A percentile compares a stretch with the other conserved stretches of the same genome.
Conservation (phyloP, 2,329 filamentous ascomycete species). For the Aureobasidium mangrovei region DNA sequence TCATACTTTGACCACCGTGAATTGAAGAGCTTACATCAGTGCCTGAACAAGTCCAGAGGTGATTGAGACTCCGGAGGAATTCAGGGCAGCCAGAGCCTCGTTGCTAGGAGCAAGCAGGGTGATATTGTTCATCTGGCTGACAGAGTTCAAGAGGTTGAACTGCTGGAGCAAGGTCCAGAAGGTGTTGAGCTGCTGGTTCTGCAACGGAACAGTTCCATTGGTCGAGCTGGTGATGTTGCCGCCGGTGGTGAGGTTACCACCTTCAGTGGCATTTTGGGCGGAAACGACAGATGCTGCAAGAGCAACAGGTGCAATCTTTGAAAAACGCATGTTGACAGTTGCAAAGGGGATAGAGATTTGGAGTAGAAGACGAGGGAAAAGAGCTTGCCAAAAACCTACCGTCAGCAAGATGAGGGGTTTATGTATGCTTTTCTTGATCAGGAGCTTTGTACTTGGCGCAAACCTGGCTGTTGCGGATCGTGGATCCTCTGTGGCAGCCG, state of each 20-base stretch:
- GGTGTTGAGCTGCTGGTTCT: slow-evolving; percentile 6
- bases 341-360: background rate
- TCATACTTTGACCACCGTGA: background rate
- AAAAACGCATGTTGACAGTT: slow-evolving; percentile 5
- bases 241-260: slow-evolving; percentile 9
- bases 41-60: slow-evolving; percentile 32
- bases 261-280: slow-evolving; percentile 5
- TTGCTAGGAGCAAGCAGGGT: slow-evolving; percentile 53
- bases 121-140: slow-evolving; percentile 36
- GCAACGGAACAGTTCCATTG: background rate
- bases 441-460: slow-evolving; percentile 4
- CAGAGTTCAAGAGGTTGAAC: background rate
- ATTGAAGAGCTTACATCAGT: slow-evolving; percentile 30
- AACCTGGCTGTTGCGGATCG: slow-evolving; percentile 8
- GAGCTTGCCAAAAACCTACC: background rate
- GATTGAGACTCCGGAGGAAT: slow-evolving; percentile 26
- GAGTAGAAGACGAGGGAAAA: background rate
- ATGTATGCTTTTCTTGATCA: slow-evolving; percentile 1
- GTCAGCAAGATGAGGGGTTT: slow-evolving; percentile 5
- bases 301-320: slow-evolving; percentile 4
- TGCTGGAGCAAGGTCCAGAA: slow-evolving; percentile 5
- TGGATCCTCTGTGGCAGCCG: background rate
- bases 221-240: background rate
- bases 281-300: slow-evolving; percentile 11
- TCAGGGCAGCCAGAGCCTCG: slow-evolving; percentile 27